Percentiles rank a stretch among this genome's conserved stretches.
These are phyloP conservation scores for Lobosporangium transversale DNA, from an alignment of 192 early-diverging fungal species.

Conservation along the genomic window DNA sequence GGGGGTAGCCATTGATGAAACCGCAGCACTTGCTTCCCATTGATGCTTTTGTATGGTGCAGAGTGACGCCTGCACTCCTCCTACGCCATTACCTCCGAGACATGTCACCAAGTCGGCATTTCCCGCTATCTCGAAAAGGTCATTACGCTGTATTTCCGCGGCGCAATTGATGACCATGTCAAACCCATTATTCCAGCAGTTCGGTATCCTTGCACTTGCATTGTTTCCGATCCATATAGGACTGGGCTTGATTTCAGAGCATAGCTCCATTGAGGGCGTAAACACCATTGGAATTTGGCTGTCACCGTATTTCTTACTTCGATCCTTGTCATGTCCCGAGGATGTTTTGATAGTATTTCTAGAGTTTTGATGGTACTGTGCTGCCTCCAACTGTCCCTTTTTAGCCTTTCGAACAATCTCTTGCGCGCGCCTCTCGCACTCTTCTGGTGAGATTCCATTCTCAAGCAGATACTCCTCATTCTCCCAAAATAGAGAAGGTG, in stretches of 20 bases:
- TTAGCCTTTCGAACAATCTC: conserved; percentile 36
- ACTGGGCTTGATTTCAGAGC: conserved; percentile 43
- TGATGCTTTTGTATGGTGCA: conserved; percentile 27
- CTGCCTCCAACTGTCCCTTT: conserved; percentile 1
- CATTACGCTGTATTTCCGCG: conserved; percentile 36
- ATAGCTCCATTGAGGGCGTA: conserved; percentile 49
- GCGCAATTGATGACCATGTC: conserved; percentile 85
- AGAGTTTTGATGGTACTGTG: conserved; percentile 54
- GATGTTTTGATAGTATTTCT: too few relatives aligned
- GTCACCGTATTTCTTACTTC: conserved; percentile 47
- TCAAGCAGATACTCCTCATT: conserved; percentile 40
- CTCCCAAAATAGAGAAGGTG: conserved; percentile 47
- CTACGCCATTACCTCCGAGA: conserved; percentile 15
- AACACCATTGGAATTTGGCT: background rate
- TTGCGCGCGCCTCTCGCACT: conserved; percentile 30
- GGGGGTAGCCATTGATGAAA: background rate
- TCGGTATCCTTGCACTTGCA: conserved; percentile 38
- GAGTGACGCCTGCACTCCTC: conserved; percentile 23
- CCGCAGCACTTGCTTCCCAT: background rate
- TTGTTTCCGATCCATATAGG: conserved; percentile 52
- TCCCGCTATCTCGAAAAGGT: conserved; percentile 11
- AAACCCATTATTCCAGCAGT: conserved; percentile 59
- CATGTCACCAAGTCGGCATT: background rate
- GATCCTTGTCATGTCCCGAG: too few relatives aligned
- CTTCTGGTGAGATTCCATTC: conserved; percentile 23